phyloP scores from a whole-genome alignment of 2,329 filamentous ascomycete genomes.

The Colletotrichum sp. region DNA sequence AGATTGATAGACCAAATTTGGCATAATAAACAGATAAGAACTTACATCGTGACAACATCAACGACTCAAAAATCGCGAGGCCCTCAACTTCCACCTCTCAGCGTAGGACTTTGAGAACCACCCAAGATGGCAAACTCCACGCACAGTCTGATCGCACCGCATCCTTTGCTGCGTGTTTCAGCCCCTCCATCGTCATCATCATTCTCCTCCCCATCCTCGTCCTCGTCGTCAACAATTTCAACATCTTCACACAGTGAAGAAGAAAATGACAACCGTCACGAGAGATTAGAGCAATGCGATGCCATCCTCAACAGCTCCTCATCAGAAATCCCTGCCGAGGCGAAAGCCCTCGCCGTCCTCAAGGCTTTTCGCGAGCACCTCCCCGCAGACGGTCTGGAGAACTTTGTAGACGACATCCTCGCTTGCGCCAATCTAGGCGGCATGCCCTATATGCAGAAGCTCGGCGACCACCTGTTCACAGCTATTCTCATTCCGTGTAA shows the following conservation, averaged over 20 bases:
- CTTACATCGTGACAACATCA: not conserved
- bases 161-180: not conserved
- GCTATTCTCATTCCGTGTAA: not conserved
- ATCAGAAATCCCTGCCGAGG: not conserved
- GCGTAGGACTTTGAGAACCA: not conserved
- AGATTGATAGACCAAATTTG: too few relatives aligned
- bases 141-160: not conserved
- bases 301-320: not conserved
- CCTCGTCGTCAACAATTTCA: not conserved
- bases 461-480: not conserved
- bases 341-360: not conserved
- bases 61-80: accelerated
- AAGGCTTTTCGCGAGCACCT: not conserved
- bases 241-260: not conserved
- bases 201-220: not conserved
- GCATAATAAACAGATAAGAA: not conserved
- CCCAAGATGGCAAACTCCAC: not conserved
- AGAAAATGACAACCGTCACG: not conserved
- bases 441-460: not conserved
- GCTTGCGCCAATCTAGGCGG: not conserved
- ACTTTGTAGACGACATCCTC: not conserved
- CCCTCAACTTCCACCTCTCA: accelerated
- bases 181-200: not conserved
- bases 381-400: accelerated
- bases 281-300: not conserved